phyloP scores from a whole-genome alignment of 148 eudicot genomes.

The Silene conica region DNA sequence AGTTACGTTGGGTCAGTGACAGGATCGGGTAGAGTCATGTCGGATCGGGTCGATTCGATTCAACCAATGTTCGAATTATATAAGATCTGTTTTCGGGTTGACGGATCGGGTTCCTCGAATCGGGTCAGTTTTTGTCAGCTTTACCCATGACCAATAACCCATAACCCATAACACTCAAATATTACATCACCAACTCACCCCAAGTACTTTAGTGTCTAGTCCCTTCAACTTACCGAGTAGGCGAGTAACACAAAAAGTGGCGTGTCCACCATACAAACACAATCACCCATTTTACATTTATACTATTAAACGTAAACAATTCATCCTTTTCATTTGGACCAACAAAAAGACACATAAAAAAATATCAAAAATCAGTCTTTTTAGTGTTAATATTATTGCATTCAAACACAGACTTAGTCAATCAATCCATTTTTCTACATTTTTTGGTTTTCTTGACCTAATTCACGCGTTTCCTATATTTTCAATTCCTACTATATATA shows the following conservation, averaged over 20 bases:
- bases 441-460: background rate
- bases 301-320: background rate
- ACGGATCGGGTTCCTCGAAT: too few relatives aligned
- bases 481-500: background rate
- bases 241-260: conserved; percentile 12
- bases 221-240: background rate
- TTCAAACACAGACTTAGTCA: conserved; percentile 27
- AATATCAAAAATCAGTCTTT: background rate
- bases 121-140: too few relatives aligned
- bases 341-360: background rate
- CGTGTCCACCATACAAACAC: conserved; percentile 5
- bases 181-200: background rate
- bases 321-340: background rate
- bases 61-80: too few relatives aligned
- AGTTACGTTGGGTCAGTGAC: too few relatives aligned
- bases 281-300: background rate
- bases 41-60: too few relatives aligned
- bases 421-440: background rate
- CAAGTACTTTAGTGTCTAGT: too few relatives aligned
- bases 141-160: too few relatives aligned
- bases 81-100: too few relatives aligned
- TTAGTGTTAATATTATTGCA: background rate
- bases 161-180: too few relatives aligned
- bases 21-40: too few relatives aligned
- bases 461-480: conserved; percentile 8